Conservation (phyloP, 2,329 filamentous ascomycete species). For the Eurotiales sp. region DNA sequence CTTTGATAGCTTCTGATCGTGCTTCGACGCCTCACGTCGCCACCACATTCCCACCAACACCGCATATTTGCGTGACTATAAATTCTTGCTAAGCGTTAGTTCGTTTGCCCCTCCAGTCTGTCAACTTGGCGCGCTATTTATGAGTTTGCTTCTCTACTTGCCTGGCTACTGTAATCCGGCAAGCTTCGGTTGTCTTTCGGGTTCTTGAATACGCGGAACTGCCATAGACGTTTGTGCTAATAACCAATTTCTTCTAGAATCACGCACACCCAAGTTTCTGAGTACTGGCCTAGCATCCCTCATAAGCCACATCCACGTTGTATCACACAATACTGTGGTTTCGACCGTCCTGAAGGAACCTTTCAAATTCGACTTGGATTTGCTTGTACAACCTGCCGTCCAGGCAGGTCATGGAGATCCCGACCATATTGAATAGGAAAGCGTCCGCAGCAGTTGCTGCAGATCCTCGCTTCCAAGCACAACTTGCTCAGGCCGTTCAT, state of each 20-base stretch:
- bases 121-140: background rate
- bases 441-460: conserved; percentile 41
- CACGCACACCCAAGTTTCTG: too few relatives aligned
- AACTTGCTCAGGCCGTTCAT: conserved; percentile 38
- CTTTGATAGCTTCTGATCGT: background rate
- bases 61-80: background rate
- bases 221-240: background rate
- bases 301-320: background rate
- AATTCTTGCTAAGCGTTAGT: background rate
- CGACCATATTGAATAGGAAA: conserved; percentile 50
- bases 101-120: background rate
- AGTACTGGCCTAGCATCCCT: too few relatives aligned
- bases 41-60: too few relatives aligned
- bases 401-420: conserved; percentile 49
- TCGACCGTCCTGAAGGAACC: background rate
- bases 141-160: background rate
- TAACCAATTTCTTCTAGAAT: background rate
- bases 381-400: conserved; percentile 21
- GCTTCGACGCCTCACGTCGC: background rate
- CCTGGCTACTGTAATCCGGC: too few relatives aligned
- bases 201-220: too few relatives aligned
- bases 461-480: conserved; percentile 43
- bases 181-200: too few relatives aligned
- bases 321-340: background rate
- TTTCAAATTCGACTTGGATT: background rate